Evolutionary conservation across 1,284 basidiomycete species (phyloP).

Genomic region (Cryptococcus depauperatus): DNA sequence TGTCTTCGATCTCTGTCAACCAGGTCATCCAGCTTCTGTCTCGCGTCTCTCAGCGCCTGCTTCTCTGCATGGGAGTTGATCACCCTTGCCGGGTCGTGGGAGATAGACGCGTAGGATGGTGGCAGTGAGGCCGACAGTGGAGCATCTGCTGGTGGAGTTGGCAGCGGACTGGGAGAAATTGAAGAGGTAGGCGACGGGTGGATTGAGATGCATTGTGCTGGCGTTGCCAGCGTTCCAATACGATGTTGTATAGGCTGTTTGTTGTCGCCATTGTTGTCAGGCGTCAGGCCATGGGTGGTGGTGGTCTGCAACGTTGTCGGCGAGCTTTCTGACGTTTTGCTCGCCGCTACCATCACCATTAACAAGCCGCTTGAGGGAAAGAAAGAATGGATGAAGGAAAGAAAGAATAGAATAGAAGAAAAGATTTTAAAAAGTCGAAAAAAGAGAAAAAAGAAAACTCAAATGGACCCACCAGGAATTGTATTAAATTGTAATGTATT

Average conservation of each 20-base stretch:
- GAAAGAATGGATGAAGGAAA: too few species aligned
- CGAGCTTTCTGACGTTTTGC: too few species aligned
- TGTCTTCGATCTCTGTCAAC: constrained; percentile 4
- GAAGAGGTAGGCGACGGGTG: background rate
- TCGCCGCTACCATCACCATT: too few species aligned
- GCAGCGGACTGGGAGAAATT: background rate
- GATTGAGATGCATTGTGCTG: background rate
- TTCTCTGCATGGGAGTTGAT: constrained; percentile 12
- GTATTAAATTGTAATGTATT: too few species aligned
- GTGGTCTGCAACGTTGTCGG: too few species aligned
- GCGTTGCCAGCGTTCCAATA: background rate
- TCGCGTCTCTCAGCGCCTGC: constrained; percentile 11
- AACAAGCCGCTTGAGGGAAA: too few species aligned
- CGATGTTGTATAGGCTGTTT: too few species aligned
- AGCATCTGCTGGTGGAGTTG: background rate
- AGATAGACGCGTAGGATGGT: constrained; percentile 1
- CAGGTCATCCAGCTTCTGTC: constrained; percentile 1
- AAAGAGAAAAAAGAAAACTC: too few species aligned
- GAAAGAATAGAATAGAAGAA: too few species aligned
- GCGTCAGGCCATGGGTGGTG: background rate
- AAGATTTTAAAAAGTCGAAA: too few species aligned
- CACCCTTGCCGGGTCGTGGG: background rate
- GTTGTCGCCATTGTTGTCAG: too few species aligned
- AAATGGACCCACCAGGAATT: too few species aligned
- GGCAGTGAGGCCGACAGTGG: background rate